Evolutionary conservation across 1,284 basidiomycete genomes (phyloP), one percentile per base, ranked within the genome.

Genomic region (Volvariella surrecta): DNA sequence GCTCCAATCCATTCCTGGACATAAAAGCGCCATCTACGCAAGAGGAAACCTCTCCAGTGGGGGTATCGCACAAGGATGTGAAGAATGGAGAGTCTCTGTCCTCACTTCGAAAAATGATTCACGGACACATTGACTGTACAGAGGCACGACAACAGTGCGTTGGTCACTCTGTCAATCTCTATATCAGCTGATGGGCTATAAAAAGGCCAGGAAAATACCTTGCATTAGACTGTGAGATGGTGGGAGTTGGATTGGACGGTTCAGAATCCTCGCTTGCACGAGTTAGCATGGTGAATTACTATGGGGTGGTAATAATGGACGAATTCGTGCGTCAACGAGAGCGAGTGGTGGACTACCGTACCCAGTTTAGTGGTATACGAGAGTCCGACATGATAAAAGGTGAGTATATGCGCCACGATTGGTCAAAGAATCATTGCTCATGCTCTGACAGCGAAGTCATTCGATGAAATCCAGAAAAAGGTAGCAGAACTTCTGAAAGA

Each of bases 181-280:
- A 39, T 32, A n/a, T n/a, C n/a, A 18, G 35, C 31, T 31, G n/a
- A n/a, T n/a, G n/a, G n/a, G n/a, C n/a, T n/a, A 11, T 47, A 32
- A 42, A 30, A 46, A 89, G 84, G 45, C 76, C 80, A 1, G 89
- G 87, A 39, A 83, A 79, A 58, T 92, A 85, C 50, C 63, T 95
- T 21, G 82, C 90, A 0, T 68, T 98, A 35, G 94, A 98, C 61
- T 97, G 94, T 54, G 94, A 99, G 64, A 98, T 99, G 94, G 95
- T 99, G 2, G 94, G 94, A 1, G 79, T 98, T 4, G 93, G 94
- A 0, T 73, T 80, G 7, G 73, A 85, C 22, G 93, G 91, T 8
- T 75, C 42, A 50, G 74, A 96, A 58, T 92, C 87, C 0, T 83
- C 84, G 0, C 71, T 98, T 1, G 95, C 95, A 1, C 82, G 94